Percentiles rank a stretch among this genome's conserved stretches.
Conservation (phyloP, 495 filamentous ascomycete species). For the Aspergillus cavernicola region DNA sequence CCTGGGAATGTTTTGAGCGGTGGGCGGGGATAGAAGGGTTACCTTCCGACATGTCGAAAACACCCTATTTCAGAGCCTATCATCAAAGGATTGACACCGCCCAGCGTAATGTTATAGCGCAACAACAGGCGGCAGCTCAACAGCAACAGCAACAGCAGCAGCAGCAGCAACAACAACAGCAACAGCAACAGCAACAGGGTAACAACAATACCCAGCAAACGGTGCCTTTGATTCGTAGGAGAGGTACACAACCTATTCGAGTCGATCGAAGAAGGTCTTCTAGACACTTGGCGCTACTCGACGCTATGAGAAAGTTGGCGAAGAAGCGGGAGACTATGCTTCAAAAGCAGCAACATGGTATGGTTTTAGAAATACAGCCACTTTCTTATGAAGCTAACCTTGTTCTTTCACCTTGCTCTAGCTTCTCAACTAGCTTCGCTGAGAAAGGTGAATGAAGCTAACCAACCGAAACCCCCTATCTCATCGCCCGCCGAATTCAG, state of each 20-base stretch:
- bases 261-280: slow-evolving; percentile 84
- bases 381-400: slow-evolving; percentile 13
- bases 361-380: slow-evolving; percentile 13
- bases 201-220: slow-evolving; percentile 47
- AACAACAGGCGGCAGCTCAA: slow-evolving; percentile 58
- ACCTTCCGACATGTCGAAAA: slow-evolving; percentile 87
- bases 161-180: slow-evolving; percentile 49
- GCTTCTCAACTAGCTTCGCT: slow-evolving; percentile 63
- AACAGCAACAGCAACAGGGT: slow-evolving; percentile 43
- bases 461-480: slow-evolving; percentile 54
- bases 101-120: slow-evolving; percentile 59
- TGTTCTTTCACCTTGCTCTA: slow-evolving; percentile 23
- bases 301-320: slow-evolving; percentile 90
- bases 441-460: slow-evolving; percentile 66
- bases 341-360: slow-evolving; percentile 84
- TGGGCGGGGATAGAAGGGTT: slow-evolving; percentile 89
- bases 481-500: slow-evolving; percentile 87
- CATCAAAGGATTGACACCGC: slow-evolving; percentile 76
- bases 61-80: slow-evolving; percentile 85
- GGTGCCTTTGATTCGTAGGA: slow-evolving; percentile 56
- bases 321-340: slow-evolving; percentile 83
- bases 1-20: slow-evolving; percentile 98
- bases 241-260: slow-evolving; percentile 67
- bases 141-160: slow-evolving; percentile 47
- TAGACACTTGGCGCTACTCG: slow-evolving; percentile 80